phyloP scores from a whole-genome alignment of 2,329 filamentous ascomycete genomes.

The Phoma sp. region DNA sequence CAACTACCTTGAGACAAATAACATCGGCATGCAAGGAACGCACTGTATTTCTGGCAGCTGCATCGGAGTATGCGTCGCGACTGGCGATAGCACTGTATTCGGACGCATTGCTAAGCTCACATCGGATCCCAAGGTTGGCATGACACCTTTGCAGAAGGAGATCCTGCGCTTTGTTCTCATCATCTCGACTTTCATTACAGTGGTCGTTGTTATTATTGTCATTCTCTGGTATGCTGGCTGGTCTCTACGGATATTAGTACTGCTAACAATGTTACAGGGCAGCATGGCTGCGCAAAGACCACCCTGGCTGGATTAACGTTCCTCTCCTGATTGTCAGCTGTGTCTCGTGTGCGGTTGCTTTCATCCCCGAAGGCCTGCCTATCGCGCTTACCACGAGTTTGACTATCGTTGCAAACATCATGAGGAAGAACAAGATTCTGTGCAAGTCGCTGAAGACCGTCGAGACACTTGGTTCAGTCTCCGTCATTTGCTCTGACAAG shows the following conservation, averaged over 20 bases:
- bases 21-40: constrained; percentile 79
- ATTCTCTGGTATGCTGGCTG: constrained; percentile 63
- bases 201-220: constrained; percentile 69
- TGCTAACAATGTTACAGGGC: constrained; percentile 56
- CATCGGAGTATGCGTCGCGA: constrained; percentile 71
- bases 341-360: constrained; percentile 66
- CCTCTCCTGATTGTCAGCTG: constrained; percentile 74
- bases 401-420: constrained; percentile 77
- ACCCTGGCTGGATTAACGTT: constrained; percentile 75
- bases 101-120: constrained; percentile 76
- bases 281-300: constrained; percentile 68
- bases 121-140: constrained; percentile 68
- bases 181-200: constrained; percentile 70
- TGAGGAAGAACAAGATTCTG: constrained; percentile 77
- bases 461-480: constrained; percentile 75
- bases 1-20: constrained; percentile 78
- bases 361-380: constrained; percentile 68
- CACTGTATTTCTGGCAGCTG: constrained; percentile 74
- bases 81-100: constrained; percentile 75
- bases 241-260: background rate
- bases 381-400: constrained; percentile 61
- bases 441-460: constrained; percentile 83
- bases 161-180: constrained; percentile 74
- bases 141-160: constrained; percentile 75
- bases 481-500: constrained; percentile 78